phyloP scores from a whole-genome alignment of 441 rosid species.

The Gossypium davidsonii region DNA sequence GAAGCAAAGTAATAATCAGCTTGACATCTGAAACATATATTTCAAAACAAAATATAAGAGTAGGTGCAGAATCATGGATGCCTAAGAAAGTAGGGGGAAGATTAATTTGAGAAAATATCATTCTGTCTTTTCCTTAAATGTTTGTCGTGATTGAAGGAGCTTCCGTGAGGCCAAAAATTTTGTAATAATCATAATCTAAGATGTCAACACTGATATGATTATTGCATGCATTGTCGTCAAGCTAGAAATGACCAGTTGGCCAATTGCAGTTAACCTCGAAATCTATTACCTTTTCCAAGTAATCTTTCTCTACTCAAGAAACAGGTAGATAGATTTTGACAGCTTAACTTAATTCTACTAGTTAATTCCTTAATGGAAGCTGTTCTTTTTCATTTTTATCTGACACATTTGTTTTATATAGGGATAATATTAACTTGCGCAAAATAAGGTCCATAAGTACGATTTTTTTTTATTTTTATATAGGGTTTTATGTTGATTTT shows the following conservation, averaged over 20 bases:
- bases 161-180: background rate
- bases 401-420: too few relatives aligned
- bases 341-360: too few relatives aligned
- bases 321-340: too few relatives aligned
- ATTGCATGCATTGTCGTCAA: conserved; percentile 29
- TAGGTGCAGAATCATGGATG: conserved; percentile 23
- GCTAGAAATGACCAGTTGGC: conserved; percentile 40
- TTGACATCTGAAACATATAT: background rate
- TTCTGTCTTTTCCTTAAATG: background rate
- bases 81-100: background rate
- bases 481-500: too few relatives aligned
- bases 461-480: too few relatives aligned
- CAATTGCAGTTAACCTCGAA: conserved; percentile 23
- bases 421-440: too few relatives aligned
- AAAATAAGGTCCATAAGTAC: too few relatives aligned
- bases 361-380: too few relatives aligned
- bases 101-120: background rate
- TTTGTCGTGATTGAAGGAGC: conserved; percentile 36
- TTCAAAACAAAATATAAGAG: conserved; percentile 6
- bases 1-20: background rate
- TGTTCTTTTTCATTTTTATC: too few relatives aligned
- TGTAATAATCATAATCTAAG: background rate
- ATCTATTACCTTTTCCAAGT: conserved; percentile 18
- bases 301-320: conserved; percentile 12
- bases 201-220: conserved; percentile 43